Percentiles rank a stretch among this genome's conserved stretches.
Evolutionary conservation across 345 rosid species (phyloP).

Genomic region (Aquilaria malaccensis): DNA sequence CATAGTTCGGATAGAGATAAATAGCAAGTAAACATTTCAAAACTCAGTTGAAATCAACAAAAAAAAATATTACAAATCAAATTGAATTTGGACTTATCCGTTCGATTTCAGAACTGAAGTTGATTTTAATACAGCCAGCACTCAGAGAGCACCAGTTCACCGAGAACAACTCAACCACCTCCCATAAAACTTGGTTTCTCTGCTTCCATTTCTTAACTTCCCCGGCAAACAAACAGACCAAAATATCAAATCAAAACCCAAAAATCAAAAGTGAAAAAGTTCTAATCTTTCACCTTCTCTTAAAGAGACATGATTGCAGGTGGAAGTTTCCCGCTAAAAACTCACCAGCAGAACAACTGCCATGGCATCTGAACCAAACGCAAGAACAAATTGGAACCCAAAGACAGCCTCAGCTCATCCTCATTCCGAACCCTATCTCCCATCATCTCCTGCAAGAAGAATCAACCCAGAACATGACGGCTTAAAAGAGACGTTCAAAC

Average conservation of each 20-base stretch:
- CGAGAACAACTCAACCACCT: not conserved
- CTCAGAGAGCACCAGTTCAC: not conserved
- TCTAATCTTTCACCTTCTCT: constrained; percentile 19
- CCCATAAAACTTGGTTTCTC: not conserved
- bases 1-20: too few species aligned
- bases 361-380: constrained; percentile 6
- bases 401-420: not conserved
- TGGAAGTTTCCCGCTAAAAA: constrained; percentile 43
- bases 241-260: not conserved
- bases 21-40: too few species aligned
- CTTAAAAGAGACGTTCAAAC: constrained; percentile 36
- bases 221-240: constrained; percentile 19
- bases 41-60: too few species aligned
- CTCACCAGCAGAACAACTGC: constrained; percentile 2
- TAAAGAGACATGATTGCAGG: constrained; percentile 14
- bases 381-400: constrained; percentile 4
- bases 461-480: constrained; percentile 29
- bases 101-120: not conserved
- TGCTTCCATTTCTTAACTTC: constrained; percentile 7
- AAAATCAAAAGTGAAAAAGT: not conserved
- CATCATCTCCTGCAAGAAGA: constrained; percentile 32
- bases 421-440: constrained; percentile 14
- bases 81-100: too few species aligned
- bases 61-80: too few species aligned
- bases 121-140: not conserved